A percentile compares a stretch with the other conserved stretches of the same genome.
phyloP scores from a whole-genome alignment of 2,329 filamentous ascomycete genomes.

The Pseudogymnoascus sp. region DNA sequence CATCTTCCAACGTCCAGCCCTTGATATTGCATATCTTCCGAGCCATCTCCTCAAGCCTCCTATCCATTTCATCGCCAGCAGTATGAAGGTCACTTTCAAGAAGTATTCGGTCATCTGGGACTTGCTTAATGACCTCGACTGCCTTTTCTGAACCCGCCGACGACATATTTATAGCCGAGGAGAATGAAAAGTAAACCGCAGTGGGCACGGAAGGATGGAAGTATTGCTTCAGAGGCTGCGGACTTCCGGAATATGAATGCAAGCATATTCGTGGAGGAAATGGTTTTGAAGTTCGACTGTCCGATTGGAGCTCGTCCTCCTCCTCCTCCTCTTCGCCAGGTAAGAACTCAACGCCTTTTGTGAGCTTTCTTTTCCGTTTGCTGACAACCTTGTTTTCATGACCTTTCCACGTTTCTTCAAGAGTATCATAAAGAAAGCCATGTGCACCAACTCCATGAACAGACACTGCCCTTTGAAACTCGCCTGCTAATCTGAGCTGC shows the following conservation, averaged over 20 bases:
- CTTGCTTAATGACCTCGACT: constrained; percentile 56
- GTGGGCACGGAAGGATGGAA: constrained; percentile 63
- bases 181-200: constrained; percentile 82
- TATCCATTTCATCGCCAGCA: constrained; percentile 76
- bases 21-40: constrained; percentile 70
- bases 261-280: constrained; percentile 87
- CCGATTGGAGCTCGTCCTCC: constrained; percentile 26
- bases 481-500: constrained; percentile 64
- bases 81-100: constrained; percentile 85
- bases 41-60: constrained; percentile 63
- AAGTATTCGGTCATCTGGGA: constrained; percentile 72
- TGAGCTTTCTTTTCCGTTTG: constrained; percentile 47
- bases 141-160: constrained; percentile 37
- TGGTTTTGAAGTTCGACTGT: constrained; percentile 40
- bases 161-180: constrained; percentile 69
- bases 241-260: constrained; percentile 81
- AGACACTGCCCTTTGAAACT: constrained; percentile 66
- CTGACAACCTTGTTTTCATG: constrained; percentile 55
- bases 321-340: constrained; percentile 28
- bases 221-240: constrained; percentile 71
- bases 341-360: constrained; percentile 29
- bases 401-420: constrained; percentile 62
- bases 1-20: constrained; percentile 66
- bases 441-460: constrained; percentile 57
- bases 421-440: constrained; percentile 54